Evolutionary conservation across 352 stramenopile genomes (phyloP).

Genomic region (Phytophthora melonis): DNA sequence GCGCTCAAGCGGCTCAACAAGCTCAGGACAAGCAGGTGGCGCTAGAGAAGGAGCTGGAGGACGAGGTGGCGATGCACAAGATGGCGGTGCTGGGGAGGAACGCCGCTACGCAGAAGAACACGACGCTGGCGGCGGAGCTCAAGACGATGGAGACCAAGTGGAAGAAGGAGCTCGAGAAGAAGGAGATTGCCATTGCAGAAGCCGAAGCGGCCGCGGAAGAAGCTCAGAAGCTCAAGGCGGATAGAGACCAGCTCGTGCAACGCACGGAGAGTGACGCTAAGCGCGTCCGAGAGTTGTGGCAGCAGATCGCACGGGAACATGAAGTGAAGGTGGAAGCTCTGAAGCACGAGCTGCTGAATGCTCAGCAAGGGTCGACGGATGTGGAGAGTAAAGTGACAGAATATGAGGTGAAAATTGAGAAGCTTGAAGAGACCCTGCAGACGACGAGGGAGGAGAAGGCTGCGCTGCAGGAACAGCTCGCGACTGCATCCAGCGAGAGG

Average conservation of each 20-base stretch:
- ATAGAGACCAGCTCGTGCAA: slow-evolving; percentile 71
- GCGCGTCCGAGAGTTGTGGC: slow-evolving; percentile 79
- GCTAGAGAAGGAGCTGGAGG: slow-evolving; percentile 74
- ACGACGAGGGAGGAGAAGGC: slow-evolving; percentile 48
- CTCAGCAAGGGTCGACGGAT: slow-evolving; percentile 35
- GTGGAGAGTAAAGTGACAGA: slow-evolving; percentile 34
- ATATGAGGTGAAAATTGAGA: slow-evolving; percentile 39
- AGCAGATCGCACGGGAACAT: slow-evolving; percentile 80
- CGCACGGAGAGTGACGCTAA: slow-evolving; percentile 77
- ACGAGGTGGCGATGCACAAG: slow-evolving; percentile 61
- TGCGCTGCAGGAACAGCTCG: slow-evolving; percentile 51
- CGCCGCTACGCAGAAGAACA: slow-evolving; percentile 64
- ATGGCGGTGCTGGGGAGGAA: slow-evolving; percentile 62
- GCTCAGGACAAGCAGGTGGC: slow-evolving; percentile 54
- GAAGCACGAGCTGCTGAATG: slow-evolving; percentile 50
- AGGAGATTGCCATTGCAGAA: slow-evolving; percentile 61
- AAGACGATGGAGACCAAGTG: slow-evolving; percentile 63
- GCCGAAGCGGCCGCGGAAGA: slow-evolving; percentile 62
- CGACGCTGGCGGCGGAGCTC: slow-evolving; percentile 55
- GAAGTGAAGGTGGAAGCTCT: slow-evolving; percentile 60
- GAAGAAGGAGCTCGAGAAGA: slow-evolving; percentile 73
- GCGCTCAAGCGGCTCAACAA: slow-evolving; percentile 57
- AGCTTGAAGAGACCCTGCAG: slow-evolving; percentile 48
- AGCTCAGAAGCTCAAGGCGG: slow-evolving; percentile 44
- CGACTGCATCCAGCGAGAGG: slow-evolving; percentile 42